A percentile compares a stretch with the other conserved stretches of the same genome.
Evolutionary conservation across 805 yeast species (phyloP).

Genomic region (Novakomyces olei): DNA sequence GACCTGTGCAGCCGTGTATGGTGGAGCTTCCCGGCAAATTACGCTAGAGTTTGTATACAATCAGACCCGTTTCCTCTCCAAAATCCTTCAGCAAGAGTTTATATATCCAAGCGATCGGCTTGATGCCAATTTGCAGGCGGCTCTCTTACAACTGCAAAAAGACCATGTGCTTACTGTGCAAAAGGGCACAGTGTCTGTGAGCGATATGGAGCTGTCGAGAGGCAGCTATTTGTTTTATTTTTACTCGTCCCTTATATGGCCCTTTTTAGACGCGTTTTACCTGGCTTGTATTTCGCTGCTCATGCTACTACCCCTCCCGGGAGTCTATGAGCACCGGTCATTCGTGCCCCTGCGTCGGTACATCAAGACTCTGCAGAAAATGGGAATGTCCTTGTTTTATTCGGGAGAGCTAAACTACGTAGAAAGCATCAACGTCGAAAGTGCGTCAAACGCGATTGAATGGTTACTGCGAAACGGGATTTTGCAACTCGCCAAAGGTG

Average conservation of each 20-base stretch:
- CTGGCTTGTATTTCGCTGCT: constrained; percentile 18
- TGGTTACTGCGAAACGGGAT: too few relatives aligned
- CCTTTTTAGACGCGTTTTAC: constrained; percentile 24
- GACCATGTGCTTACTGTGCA: constrained; percentile 14
- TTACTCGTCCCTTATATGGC: constrained; percentile 22
- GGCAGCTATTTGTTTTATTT: constrained; percentile 19
- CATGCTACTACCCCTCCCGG: constrained; percentile 17
- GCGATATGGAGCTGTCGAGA: constrained; percentile 10
- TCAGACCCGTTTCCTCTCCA: constrained; percentile 17
- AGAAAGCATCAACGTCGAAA: constrained; percentile 21
- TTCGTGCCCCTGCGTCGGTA: too few relatives aligned
- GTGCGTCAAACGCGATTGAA: too few relatives aligned
- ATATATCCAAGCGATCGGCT: constrained; percentile 19
- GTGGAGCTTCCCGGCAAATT: constrained; percentile 10
- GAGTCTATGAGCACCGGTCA: constrained; percentile 14
- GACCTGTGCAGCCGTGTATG: constrained; percentile 21
- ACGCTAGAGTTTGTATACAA: constrained; percentile 13
- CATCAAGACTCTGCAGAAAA: constrained; percentile 16
- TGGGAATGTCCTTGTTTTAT: constrained; percentile 22
- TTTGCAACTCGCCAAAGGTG: too few relatives aligned
- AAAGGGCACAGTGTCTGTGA: constrained; percentile 9
- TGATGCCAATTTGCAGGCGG: constrained; percentile 14
- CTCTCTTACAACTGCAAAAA: constrained; percentile 13
- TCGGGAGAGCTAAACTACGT: constrained; percentile 21
- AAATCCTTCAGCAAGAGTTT: constrained; percentile 19